Base-by-base conservation (phyloP, 805 yeast species). In the Saccharomycopsis sp. region DNA sequence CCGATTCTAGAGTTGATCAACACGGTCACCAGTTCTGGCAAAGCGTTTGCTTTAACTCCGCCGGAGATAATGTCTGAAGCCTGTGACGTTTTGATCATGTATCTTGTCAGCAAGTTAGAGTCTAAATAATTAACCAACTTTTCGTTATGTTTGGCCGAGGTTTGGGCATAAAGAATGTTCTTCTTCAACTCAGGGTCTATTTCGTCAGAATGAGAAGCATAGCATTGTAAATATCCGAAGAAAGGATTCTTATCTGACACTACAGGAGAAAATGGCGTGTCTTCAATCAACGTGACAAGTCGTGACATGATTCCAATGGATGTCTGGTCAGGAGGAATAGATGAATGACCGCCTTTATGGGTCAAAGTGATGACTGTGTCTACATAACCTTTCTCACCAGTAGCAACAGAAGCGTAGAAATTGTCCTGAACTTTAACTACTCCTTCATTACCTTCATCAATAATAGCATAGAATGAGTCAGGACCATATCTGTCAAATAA, bases 291-390 rank as follows among this genome's bases (percentile, higher is more conserved):
- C 9, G 74, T 69, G 9, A 85, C 74, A 57, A 88, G 72, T 58
- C 85, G 82, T 1, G 89, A 76, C 57, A 85, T 75, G 47, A 88
- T 78, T 12, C 94, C 96, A 70, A 89, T 87, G 1, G 87, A 79
- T 3, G 96, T 87, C 66, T 89, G 96, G 53, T 81, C 85, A 2
- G 92, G 93, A 5, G 96, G 94, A n/a, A 78, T 69, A 3, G 91
- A 85, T 0, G 93, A 83, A 68, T 88, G 96, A 8, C 96, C 96
- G 41, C 96, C 96, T 15, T 83, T 81, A 23, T 87, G 84, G 23
- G 72, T 72, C 44, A 87, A 71, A 3, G 75, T 74, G 47, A 86
- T 73, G 24, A 69, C 68, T 53, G 84, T 70, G 58, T 83, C 85
- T 20, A 84, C 67, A 58, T 76, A 78, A 2, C 89, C 88, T 68